A percentile compares a stretch with the other conserved stretches of the same genome.
Evolutionary conservation across 1,284 basidiomycete genomes (phyloP).

Genomic region (Tylopilus orsonianus): DNA sequence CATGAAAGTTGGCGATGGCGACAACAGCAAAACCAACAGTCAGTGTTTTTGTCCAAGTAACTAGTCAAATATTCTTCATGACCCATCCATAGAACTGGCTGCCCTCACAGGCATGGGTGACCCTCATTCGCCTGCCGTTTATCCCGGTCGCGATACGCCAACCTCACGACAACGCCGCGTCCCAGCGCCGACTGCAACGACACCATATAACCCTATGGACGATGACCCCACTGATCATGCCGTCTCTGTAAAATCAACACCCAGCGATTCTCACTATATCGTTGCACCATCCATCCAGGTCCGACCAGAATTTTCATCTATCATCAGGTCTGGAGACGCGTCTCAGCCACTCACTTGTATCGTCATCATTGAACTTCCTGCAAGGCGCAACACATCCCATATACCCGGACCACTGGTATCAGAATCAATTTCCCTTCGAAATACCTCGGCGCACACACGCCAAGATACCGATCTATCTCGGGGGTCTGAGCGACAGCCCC

Average conservation of each 20-base stretch:
- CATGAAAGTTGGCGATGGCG: slow-evolving; percentile 89
- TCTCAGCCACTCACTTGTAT: slow-evolving; percentile 87
- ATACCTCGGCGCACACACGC: slow-evolving; percentile 29
- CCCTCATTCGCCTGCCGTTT: slow-evolving; percentile 51
- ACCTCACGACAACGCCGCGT: slow-evolving; percentile 39
- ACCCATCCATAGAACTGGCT: slow-evolving; percentile 65
- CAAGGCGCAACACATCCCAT: slow-evolving; percentile 55
- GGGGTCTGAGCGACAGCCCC: slow-evolving; percentile 25
- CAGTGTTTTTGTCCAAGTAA: slow-evolving; percentile 37
- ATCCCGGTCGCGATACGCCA: slow-evolving; percentile 66
- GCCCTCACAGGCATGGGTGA: slow-evolving; percentile 86
- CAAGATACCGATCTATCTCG: slow-evolving; percentile 39
- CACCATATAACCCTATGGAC: slow-evolving; percentile 60
- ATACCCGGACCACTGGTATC: slow-evolving; percentile 60
- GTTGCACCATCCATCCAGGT: slow-evolving; percentile 88
- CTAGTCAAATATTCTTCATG: slow-evolving; percentile 5
- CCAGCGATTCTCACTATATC: slow-evolving; percentile 59
- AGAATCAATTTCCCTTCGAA: slow-evolving; percentile 42
- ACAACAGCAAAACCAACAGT: slow-evolving; percentile 85
- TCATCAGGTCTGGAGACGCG: slow-evolving; percentile 70
- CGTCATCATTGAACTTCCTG: slow-evolving; percentile 85
- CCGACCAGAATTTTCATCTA: slow-evolving; percentile 81
- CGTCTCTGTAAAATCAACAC: slow-evolving; percentile 49
- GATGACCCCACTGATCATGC: slow-evolving; percentile 78
- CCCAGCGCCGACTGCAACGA: slow-evolving; percentile 27